Percentiles rank a stretch among this genome's conserved stretches.
These are phyloP conservation scores for Mycosphaerella sp. DNA, from an alignment of 2,329 filamentous ascomycete species.

Conservation along the genomic window DNA sequence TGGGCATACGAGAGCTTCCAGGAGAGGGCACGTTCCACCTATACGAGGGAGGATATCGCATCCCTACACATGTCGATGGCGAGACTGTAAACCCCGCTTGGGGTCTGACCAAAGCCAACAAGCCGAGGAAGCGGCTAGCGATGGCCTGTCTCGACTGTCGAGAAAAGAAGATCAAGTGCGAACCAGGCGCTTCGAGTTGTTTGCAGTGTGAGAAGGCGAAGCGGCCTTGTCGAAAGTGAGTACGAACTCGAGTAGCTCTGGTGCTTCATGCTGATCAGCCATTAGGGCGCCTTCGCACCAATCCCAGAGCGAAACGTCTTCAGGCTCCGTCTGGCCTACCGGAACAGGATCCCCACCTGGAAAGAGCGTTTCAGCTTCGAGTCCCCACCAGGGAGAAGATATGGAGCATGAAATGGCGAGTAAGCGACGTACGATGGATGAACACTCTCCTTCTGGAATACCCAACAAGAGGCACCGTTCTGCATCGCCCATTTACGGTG, in stretches of 20 bases:
- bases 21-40: slow-evolving; percentile 30
- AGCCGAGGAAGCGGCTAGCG: slow-evolving; percentile 81
- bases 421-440: slow-evolving; percentile 28
- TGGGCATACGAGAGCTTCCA: slow-evolving; percentile 28
- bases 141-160: slow-evolving; percentile 90
- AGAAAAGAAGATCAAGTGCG: slow-evolving; percentile 97
- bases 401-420: slow-evolving; percentile 20
- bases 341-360: slow-evolving; percentile 22
- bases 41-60: slow-evolving; percentile 31
- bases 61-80: slow-evolving; percentile 58
- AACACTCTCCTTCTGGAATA: slow-evolving; percentile 18
- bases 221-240: slow-evolving; percentile 71
- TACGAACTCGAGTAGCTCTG: not conserved
- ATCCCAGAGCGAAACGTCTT: slow-evolving; percentile 22
- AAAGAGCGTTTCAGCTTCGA: slow-evolving; percentile 19
- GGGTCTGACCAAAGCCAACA: slow-evolving; percentile 91
- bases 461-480: slow-evolving; percentile 30
- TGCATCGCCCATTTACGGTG: slow-evolving; percentile 21
- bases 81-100: slow-evolving; percentile 84
- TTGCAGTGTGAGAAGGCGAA: slow-evolving; percentile 91
- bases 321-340: slow-evolving; percentile 22
- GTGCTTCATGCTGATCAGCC: slow-evolving; percentile 17
- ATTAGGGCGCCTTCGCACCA: slow-evolving; percentile 26
- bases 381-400: slow-evolving; percentile 12
- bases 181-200: slow-evolving; percentile 79